Conservation (phyloP, 257 asterid species). For the Nicotiana knightiana region DNA sequence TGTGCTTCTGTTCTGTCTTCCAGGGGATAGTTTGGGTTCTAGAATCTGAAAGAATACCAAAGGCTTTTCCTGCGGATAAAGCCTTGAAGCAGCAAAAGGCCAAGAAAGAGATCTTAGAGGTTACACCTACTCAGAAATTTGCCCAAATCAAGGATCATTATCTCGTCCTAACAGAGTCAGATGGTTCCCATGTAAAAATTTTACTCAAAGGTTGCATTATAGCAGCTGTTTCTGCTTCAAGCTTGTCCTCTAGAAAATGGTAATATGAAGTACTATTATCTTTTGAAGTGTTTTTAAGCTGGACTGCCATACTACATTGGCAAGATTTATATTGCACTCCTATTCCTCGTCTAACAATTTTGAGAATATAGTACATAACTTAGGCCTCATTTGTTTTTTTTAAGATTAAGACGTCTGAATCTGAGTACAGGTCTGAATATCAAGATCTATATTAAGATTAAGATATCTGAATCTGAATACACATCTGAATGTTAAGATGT, state of each 20-base stretch:
- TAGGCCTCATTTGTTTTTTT: too few relatives aligned
- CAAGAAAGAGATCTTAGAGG: slow-evolving; percentile 64
- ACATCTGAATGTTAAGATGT: too few relatives aligned
- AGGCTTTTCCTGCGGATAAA: slow-evolving; percentile 42
- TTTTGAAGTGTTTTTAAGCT: slow-evolving; percentile 3
- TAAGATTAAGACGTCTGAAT: too few relatives aligned
- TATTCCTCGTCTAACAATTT: not conserved
- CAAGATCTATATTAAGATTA: too few relatives aligned
- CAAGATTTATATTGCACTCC: not conserved
- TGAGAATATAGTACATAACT: not conserved
- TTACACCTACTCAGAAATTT: slow-evolving; percentile 59
- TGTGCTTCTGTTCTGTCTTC: not conserved
- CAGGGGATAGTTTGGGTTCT: slow-evolving; percentile 81
- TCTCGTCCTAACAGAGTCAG: slow-evolving; percentile 56
- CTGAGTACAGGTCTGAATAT: too few relatives aligned
- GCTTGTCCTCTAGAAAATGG: slow-evolving; percentile 77
- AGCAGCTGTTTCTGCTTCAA: slow-evolving; percentile 85
- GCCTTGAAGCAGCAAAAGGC: slow-evolving; percentile 44
- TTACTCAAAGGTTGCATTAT: slow-evolving; percentile 58
- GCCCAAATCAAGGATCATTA: slow-evolving; percentile 55
- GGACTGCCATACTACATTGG: not conserved
- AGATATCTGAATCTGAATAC: too few relatives aligned
- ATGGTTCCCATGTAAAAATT: slow-evolving; percentile 57
- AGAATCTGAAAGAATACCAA: slow-evolving; percentile 60
- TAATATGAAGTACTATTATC: slow-evolving; percentile 13